phyloP scores from a whole-genome alignment of 768 basidiomycete genomes.

The Kwoniella newhampshirensis region DNA sequence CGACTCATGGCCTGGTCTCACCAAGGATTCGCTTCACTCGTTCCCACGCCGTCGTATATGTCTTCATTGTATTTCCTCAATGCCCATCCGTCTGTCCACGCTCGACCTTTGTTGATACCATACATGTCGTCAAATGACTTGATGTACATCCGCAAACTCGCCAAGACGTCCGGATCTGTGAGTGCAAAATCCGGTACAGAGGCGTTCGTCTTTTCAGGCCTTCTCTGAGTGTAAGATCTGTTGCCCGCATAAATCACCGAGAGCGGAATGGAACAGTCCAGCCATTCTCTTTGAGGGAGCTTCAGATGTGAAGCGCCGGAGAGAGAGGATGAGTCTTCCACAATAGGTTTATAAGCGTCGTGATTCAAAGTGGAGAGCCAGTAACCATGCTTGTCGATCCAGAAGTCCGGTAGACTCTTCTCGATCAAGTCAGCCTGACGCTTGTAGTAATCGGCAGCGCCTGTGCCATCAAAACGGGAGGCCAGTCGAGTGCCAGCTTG shows the following conservation, averaged over 20 bases:
- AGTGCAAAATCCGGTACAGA: neutral
- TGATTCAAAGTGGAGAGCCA: conserved; percentile 2
- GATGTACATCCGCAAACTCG: conserved; percentile 44
- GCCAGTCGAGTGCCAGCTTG: conserved; percentile 45
- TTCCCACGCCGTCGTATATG: conserved; percentile 51
- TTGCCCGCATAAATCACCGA: conserved; percentile 39
- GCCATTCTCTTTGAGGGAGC: conserved; percentile 18
- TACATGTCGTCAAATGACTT: conserved; percentile 48
- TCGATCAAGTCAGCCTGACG: conserved; percentile 20
- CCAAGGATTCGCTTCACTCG: conserved; percentile 52
- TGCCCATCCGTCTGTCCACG: conserved; percentile 43
- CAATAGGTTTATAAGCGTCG: neutral
- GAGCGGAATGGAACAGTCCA: conserved; percentile 51
- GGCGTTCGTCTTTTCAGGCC: neutral
- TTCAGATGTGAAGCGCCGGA: neutral
- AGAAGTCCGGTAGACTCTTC: conserved; percentile 35
- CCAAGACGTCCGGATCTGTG: conserved; percentile 28
- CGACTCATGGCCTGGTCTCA: conserved; percentile 25
- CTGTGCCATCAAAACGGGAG: conserved; percentile 34
- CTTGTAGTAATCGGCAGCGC: conserved; percentile 41
- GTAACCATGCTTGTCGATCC: conserved; percentile 20
- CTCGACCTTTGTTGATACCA: conserved; percentile 35
- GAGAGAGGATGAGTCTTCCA: neutral
- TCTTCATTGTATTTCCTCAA: conserved; percentile 50
- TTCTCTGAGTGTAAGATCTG: neutral